Base-by-base conservation (phyloP, 495 filamentous ascomycete genomes). In the Bombardia bombarda region DNA sequence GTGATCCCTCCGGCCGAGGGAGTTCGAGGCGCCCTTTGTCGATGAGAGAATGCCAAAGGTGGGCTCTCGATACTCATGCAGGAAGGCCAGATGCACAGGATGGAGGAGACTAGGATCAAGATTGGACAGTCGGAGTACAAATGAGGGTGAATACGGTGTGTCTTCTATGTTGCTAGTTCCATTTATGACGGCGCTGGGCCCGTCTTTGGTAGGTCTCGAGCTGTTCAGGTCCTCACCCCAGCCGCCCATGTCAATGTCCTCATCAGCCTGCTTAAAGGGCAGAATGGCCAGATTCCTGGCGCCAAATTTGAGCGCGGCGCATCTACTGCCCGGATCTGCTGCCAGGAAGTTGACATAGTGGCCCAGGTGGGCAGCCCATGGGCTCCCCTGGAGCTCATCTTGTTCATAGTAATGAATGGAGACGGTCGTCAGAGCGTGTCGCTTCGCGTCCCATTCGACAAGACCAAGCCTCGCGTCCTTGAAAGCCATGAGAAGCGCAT, bases 361-460 rank as follows among this genome's bases (percentile, higher is more conserved):
- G 53, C 75, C 76, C 45, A 88, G 57, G 33, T 82, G 79, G 18
- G 79, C 77, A 24, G 77, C 74, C 84, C 81, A 97, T 16, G 82
- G 89, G 52, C 73, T 83, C 23, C 77, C 74, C 43, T 76, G 75
- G 46, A 88, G 68, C 53, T 95, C 89, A 55, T 96, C 90, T 58
- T 89, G 79, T 60, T 99, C 92, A 59, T 97, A 99, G 67, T 90
- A 95, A 67, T 99, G 92, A 51, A 99, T 89, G 21, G 89, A 95
- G 43, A 90, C 78, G 12, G 92, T 99, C 21, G 78, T 78, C 40
- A 97, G 77, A 19, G 75, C 73, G 57, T 86, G 69, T 30, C 75
- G 75, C 52, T 84, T 81, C 16, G 86, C 79, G 60, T 99, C 86
- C 92, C 92, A 99, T 69, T 95, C 87, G 40, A 96, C 78, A 67